Evolutionary conservation across 805 yeast species (phyloP), one percentile per base, ranked within the genome.

Genomic region (Sugiyamaella valdiviana): DNA sequence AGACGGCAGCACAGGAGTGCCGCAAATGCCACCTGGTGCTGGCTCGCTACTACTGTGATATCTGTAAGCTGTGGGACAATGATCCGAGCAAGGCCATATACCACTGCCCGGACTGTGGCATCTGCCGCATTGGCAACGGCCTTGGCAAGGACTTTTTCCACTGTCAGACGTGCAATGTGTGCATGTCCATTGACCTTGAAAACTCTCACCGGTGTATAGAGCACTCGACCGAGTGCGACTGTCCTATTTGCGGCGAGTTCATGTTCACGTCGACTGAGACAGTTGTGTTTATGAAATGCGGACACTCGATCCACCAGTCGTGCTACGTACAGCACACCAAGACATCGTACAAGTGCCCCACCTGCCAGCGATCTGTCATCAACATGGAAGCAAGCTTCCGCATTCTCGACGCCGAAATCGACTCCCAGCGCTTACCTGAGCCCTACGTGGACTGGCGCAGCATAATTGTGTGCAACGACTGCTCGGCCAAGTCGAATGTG

Each of bases 71-170:
- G 21, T 91, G 84, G 71, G 96, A 89, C 62, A 93, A 87, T 61
- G 80, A 77, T 43, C 71, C 78, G 6, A 69, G 74, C 39, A 88
- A 87, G 60, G 84, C 84, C 53, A 89, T 90, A 20, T 90, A 89
- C 61, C 98, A 90, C 63, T 90, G 98, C 64, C 86, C 82, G 57
- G 85, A 82, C 57, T 90, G 98, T 69, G 96, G 95, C 0, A 88
- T 91, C 47, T 90, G 98, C 63, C 76, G 97, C 12, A 71, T 91
- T 7, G 98, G 98, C 1, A 71, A 84, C 21, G 97, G 97, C 0
- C 66, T 88, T 19, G 93, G 87, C 15, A 83, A 84, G 55, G 97
- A 90, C 65, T 89, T 83, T 58, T 88, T 87, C 70, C 98, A 90
- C 63, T 90, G 98, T 67, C 79, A 83, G 57, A 82, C 81, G 17